Percentiles rank a stretch among this genome's conserved stretches.
Conservation (phyloP, 192 early-diverging fungal genomes). For the Umbelopsis isabellina region DNA sequence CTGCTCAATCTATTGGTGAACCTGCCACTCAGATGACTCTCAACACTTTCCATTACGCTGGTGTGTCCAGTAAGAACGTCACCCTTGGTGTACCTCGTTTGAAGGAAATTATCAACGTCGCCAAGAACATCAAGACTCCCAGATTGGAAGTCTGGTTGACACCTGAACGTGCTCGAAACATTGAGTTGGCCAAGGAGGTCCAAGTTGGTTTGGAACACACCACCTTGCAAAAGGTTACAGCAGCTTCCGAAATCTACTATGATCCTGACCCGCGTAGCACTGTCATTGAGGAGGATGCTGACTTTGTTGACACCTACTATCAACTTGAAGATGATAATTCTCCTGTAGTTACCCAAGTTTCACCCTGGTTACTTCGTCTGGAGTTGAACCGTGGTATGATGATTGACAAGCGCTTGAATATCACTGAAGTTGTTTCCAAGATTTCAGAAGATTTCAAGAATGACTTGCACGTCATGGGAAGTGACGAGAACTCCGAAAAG, state of each 20-base stretch:
- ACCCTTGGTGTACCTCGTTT: conserved; percentile 97
- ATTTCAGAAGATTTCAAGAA: conserved; percentile 79
- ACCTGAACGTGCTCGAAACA: conserved; percentile 69
- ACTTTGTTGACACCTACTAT: conserved; percentile 86
- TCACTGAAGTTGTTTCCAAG: conserved; percentile 80
- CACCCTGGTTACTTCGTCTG: conserved; percentile 79
- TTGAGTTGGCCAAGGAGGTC: conserved; percentile 86
- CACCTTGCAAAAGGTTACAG: conserved; percentile 82
- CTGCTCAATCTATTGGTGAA: conserved; percentile 99
- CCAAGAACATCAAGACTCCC: conserved; percentile 96
- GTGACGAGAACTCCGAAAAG: conserved; percentile 89
- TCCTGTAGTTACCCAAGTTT: conserved; percentile 54
- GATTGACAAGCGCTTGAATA: conserved; percentile 87
- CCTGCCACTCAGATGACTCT: conserved; percentile 99
- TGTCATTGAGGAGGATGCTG: conserved; percentile 83
- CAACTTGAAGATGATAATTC: conserved; percentile 82
- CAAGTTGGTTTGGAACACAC: conserved; percentile 91
- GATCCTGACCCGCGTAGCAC: conserved; percentile 87
- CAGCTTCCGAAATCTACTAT: conserved; percentile 93
- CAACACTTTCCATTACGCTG: conserved; percentile 99
- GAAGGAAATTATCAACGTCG: conserved; percentile 99
- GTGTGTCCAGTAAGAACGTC: conserved; percentile 96
- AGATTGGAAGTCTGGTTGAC: conserved; percentile 77
- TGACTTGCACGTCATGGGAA: conserved; percentile 82
- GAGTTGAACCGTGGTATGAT: conserved; percentile 80